These are phyloP conservation scores for Aspergillus fumigatus DNA, from an alignment of 2,329 filamentous ascomycete genomes.

Conservation along the genomic window DNA sequence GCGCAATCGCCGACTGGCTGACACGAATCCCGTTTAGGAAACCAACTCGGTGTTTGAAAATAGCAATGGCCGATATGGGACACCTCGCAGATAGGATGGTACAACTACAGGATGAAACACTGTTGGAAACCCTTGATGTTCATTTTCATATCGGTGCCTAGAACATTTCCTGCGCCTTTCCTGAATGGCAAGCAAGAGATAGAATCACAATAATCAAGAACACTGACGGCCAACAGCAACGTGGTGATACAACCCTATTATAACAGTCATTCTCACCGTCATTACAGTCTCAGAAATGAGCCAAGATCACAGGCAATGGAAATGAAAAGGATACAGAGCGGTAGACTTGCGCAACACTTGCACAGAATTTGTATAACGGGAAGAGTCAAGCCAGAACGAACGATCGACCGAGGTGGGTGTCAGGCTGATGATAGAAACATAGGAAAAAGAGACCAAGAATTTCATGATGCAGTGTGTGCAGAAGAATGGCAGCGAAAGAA, in stretches of 20 bases:
- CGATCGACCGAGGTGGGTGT: constrained; percentile 12
- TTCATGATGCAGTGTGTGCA: constrained; percentile 13
- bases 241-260: constrained; percentile 7
- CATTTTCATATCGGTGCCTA: constrained; percentile 6
- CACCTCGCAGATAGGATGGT: background rate
- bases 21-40: constrained; percentile 1
- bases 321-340: constrained; percentile 5
- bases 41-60: background rate
- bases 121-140: background rate
- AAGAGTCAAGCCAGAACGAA: constrained; percentile 12
- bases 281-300: constrained; percentile 13
- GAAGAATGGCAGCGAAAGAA: constrained; percentile 13
- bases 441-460: constrained; percentile 15
- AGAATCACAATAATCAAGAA: background rate
- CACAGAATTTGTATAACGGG: constrained; percentile 8
- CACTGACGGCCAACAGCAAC: constrained; percentile 8
- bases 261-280: constrained; percentile 13
- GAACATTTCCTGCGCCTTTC: constrained; percentile 6
- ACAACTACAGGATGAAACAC: background rate
- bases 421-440: constrained; percentile 16
- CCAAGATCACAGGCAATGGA: constrained; percentile 4
- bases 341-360: constrained; percentile 2
- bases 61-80: background rate
- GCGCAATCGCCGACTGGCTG: background rate
- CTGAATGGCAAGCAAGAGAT: background rate